Conservation (phyloP, 768 basidiomycete species). For the Multifurca ochricompacta region DNA sequence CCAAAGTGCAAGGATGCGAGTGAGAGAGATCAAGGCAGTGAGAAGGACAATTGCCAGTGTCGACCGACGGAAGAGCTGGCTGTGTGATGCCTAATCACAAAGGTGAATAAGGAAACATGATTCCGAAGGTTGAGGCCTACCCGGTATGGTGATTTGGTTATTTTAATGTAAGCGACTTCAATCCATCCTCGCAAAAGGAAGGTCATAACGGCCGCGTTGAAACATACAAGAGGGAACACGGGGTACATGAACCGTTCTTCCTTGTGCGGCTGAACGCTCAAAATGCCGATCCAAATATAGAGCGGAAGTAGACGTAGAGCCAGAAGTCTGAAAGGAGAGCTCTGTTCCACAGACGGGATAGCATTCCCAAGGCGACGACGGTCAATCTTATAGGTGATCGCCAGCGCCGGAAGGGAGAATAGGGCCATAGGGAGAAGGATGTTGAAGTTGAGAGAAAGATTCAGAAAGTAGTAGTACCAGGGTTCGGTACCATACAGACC, state of each 20-base stretch:
- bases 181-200: conserved; percentile 85
- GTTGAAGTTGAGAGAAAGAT: conserved; percentile 94
- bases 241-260: conserved; percentile 99
- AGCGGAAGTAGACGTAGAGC: conserved; percentile 75
- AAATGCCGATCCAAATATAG: conserved; percentile 83
- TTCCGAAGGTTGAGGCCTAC: conserved; percentile 37
- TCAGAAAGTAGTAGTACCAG: conserved; percentile 77
- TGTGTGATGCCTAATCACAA: conserved; percentile 58
- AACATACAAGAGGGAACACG: conserved; percentile 81
- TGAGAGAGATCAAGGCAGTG: conserved; percentile 62
- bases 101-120: conserved; percentile 1
- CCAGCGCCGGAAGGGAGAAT: conserved; percentile 68
- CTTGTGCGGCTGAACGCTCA: conserved; percentile 84
- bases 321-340: conserved; percentile 73
- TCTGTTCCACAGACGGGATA: conserved; percentile 46
- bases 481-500: conserved; percentile 90
- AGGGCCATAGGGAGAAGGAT: conserved; percentile 74
- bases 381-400: conserved; percentile 67
- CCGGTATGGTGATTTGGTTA: conserved; percentile 79
- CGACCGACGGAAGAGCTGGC: conserved; percentile 64
- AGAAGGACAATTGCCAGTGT: conserved; percentile 64
- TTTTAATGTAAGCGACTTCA: conserved; percentile 63
- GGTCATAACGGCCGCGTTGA: conserved; percentile 87
- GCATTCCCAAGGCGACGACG: conserved; percentile 60
- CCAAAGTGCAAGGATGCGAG: conserved; percentile 75